Evolutionary conservation across 1,284 basidiomycete genomes (phyloP), one percentile per base, ranked within the genome.

Genomic region (Phellopilus nigrolimitatus): DNA sequence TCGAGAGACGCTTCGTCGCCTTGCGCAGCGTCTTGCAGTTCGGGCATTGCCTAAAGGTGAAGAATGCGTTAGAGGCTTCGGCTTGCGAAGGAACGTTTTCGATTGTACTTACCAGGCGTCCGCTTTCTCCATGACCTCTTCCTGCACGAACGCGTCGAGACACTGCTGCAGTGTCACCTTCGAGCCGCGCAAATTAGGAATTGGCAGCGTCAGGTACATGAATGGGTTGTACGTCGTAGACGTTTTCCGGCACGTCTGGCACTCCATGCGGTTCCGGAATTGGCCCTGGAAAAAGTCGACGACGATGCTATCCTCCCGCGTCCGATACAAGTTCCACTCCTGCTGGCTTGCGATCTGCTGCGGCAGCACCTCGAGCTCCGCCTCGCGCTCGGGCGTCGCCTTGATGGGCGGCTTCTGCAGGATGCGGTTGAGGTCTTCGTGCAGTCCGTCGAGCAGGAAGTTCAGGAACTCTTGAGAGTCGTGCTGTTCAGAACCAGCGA

Each of bases 251-350:
- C 95, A 99, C 4, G 88, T 95, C 63, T 94, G 66, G 65, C 95
- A 99, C 61, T 93, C 82, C 69, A 99, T 70, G 51, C 86, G 79
- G 70, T 91, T 97, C 57, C 91, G 75, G 66, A 97, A 97, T 68
- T 98, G 95, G 3, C 95, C 97, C 70, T 98, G 95, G 75, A 99
- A 98, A 64, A 90, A 88, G 68, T 98, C 95, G 41, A 98, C 97
- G 51, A 99, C 89, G 52, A 98, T 73, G 60, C 89, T 93, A 66
- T 99, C 92, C 65, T 98, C 95, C 50, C 92, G 79, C 72, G 81
- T 81, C 66, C 84, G 83, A 75, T 97, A 98, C 39, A 89, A 80
- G 60, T 82, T 78, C 97, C 95, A 99, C 66, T 97, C 95, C 62
- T 88, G 82, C 59, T 94, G 90, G 61, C 87, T 87, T n/a, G 93